Evolutionary conservation across 345 rosid species (phyloP).

Genomic region (Arabidopsis thaliana): DNA sequence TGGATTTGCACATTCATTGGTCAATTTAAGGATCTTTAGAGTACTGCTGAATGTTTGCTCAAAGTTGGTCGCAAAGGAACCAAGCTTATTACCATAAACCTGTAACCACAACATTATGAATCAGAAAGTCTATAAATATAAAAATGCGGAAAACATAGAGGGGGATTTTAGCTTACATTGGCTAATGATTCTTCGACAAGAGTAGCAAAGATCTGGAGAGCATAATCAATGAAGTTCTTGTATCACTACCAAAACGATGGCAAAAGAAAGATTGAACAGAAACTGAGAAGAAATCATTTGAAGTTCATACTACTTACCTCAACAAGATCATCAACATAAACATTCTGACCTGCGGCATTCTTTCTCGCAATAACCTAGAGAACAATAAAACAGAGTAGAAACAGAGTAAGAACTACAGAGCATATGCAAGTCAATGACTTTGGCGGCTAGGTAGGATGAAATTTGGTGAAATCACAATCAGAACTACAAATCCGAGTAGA

Average conservation of each 20-base stretch:
- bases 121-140: background rate
- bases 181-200: conserved; percentile 88
- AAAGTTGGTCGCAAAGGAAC: conserved; percentile 67
- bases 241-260: conserved; percentile 3
- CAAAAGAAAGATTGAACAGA: background rate
- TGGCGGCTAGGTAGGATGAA: background rate
- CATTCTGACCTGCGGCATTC: conserved; percentile 48
- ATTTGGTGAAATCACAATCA: background rate
- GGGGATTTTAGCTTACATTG: conserved; percentile 63
- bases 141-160: background rate
- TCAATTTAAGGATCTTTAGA: conserved; percentile 75
- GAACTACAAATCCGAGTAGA: conserved; percentile 7
- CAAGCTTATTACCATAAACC: conserved; percentile 79
- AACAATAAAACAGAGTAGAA: conserved; percentile 33
- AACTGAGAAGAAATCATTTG: background rate
- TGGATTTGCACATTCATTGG: conserved; percentile 56
- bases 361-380: conserved; percentile 73
- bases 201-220: conserved; percentile 79
- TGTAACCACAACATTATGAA: conserved; percentile 45
- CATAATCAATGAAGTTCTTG: conserved; percentile 5
- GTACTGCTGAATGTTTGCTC: conserved; percentile 89
- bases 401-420: conserved; percentile 10
- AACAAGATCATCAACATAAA: conserved; percentile 70
- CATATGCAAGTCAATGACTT: conserved; percentile 28
- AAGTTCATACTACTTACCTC: conserved; percentile 51